Conservation (phyloP, 2,329 filamentous ascomycete species). For the Ilyonectria destructans region DNA sequence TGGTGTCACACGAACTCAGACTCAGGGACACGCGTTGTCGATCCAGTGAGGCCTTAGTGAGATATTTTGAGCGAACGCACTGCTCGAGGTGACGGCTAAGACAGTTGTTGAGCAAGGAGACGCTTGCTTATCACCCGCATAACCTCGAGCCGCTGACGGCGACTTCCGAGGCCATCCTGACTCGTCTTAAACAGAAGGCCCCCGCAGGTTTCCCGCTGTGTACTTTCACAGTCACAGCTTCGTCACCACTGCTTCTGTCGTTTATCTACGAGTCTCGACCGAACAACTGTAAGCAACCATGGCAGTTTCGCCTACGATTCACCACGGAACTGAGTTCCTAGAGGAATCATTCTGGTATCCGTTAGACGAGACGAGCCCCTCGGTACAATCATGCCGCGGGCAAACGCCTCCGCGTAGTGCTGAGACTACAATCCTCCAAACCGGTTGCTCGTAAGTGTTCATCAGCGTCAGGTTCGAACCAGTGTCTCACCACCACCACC, state of each 20-base stretch:
- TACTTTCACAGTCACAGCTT: not conserved
- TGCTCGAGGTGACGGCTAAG: too few relatives aligned
- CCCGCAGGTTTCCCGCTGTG: not conserved
- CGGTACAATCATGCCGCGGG: not conserved
- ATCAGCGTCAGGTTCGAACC: not conserved
- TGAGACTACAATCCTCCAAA: not conserved
- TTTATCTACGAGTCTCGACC: not conserved
- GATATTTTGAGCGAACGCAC: too few relatives aligned
- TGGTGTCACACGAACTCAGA: not conserved
- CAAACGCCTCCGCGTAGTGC: not conserved
- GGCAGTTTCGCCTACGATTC: not conserved
- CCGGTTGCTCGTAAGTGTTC: constrained; percentile 14
- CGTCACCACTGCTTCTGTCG: not conserved
- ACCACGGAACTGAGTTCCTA: not conserved
- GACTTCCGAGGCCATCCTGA: not conserved
- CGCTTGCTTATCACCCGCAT: not conserved
- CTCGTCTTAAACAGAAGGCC: too few relatives aligned
- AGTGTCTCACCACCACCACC: not conserved
- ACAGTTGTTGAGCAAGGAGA: too few relatives aligned
- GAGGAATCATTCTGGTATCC: not conserved
- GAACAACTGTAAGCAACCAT: constrained; percentile 11
- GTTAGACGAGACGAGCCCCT: not conserved
- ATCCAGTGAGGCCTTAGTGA: too few relatives aligned
- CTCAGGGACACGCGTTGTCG: not conserved
- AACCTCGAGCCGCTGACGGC: not conserved